Base-by-base conservation (phyloP, 257 asterid genomes). In the Capsicum baccatum region DNA sequence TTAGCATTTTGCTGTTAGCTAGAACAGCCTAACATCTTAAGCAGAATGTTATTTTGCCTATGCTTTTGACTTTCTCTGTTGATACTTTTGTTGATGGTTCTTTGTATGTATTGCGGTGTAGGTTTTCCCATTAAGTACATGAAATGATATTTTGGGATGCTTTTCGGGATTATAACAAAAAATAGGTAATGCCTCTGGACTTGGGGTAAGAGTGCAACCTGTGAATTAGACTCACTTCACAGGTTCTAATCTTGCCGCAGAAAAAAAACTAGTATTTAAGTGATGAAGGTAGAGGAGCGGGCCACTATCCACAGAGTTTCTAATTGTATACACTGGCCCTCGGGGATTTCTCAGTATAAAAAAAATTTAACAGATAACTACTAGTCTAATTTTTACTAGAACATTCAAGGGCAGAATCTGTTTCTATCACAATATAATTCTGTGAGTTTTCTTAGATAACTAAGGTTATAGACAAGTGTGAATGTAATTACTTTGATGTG, bases 1-100 rank as follows among this genome's bases (percentile, higher is more conserved):
- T 85, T 66, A 66, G 80, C 60, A 82, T 4, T 60, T 48, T 81
- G 21, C 64, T 78, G 82, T 16, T 26, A 74, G 33, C 64, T 78
- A 76, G 63, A 76, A 52, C 48, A 52, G 63, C 81, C 63, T 52
- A 50, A 12, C 21, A 50, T 76, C 63, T 76, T 50, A 26, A 76
- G 62, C 44, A 52, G 63, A 76, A 13, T 14, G 42, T 76, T 52
- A 13, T 52, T 76, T 50, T 21, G 44, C 19, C 62, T 50, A 52
- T 76, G 81, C 21, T 76, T 76, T 52, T 76, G 63, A 52, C 62
- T 48, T 14, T 33, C 14, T 2, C 42, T 52, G 14, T 7, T 50
- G 21, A 21, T 2, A 21, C 39, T 52, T 52, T 52, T 7, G 21
- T 76, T 26, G 21, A 52, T 50, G 81, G 63, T 52, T 50, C 21